A percentile compares a stretch with the other conserved stretches of the same genome.
Evolutionary conservation across 805 yeast species (phyloP).

Genomic region (Metschnikowia henanensis): DNA sequence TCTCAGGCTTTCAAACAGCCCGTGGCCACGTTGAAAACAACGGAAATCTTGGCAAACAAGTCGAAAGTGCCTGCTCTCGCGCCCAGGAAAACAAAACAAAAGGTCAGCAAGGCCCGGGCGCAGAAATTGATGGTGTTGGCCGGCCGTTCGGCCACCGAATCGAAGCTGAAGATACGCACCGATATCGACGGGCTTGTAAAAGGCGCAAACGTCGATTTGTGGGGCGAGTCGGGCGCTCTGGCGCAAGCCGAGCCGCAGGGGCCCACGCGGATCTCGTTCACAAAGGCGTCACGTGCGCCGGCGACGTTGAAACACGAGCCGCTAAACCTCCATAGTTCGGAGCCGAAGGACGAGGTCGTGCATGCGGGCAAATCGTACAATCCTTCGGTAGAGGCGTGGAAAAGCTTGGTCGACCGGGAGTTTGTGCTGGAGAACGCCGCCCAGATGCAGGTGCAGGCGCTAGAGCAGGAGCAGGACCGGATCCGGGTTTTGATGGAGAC

Average conservation of each 20-base stretch:
- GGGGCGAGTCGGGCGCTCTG: constrained; percentile 49
- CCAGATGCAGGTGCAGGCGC: constrained; percentile 61
- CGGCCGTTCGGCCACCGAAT: constrained; percentile 64
- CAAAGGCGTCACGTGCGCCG: constrained; percentile 54
- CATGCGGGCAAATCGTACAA: constrained; percentile 92
- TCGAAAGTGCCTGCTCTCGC: constrained; percentile 75
- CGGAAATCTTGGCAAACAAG: constrained; percentile 66
- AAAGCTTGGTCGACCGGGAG: constrained; percentile 64
- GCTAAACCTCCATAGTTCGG: constrained; percentile 47
- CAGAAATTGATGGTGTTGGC: constrained; percentile 70
- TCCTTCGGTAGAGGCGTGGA: constrained; percentile 87
- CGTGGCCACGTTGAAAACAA: constrained; percentile 51
- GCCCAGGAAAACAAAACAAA: constrained; percentile 48
- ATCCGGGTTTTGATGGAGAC: constrained; percentile 66
- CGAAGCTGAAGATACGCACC: constrained; percentile 49
- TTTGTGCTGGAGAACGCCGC: constrained; percentile 60
- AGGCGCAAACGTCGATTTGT: constrained; percentile 56
- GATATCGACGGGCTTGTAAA: constrained; percentile 66
- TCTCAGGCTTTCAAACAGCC: constrained; percentile 34
- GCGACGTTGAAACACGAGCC: constrained; percentile 54
- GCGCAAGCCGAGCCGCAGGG: constrained; percentile 11
- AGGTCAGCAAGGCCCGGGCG: constrained; percentile 63
- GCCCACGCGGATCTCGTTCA: constrained; percentile 21
- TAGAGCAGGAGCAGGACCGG: constrained; percentile 62
- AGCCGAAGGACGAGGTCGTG: constrained; percentile 42